Percentiles rank a stretch among this genome's conserved stretches.
phyloP scores from a whole-genome alignment of 495 filamentous ascomycete genomes.

The Podospora comata region DNA sequence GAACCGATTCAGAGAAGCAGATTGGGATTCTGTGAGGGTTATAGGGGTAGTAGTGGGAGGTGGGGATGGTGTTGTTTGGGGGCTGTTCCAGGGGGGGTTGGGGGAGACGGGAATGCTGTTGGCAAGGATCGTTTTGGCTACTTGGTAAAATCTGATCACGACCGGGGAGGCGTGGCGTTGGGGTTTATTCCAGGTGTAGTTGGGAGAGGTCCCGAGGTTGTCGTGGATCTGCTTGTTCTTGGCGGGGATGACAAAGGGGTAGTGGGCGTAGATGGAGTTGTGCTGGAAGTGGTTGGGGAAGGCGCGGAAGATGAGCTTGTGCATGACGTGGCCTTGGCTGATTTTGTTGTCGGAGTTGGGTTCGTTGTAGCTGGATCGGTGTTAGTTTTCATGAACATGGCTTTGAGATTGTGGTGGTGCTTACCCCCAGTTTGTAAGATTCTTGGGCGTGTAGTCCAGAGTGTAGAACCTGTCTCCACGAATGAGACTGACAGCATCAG shows the following conservation, averaged over 20 bases:
- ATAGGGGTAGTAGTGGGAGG: background rate
- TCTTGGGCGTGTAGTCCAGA: constrained; percentile 59
- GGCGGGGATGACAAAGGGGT: constrained; percentile 67
- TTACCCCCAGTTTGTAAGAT: constrained; percentile 74
- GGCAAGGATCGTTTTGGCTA: background rate
- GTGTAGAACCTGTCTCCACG: constrained; percentile 80
- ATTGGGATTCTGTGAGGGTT: too few species aligned
- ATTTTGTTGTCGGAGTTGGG: constrained; percentile 63
- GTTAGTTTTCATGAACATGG: background rate
- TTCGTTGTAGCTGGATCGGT: constrained; percentile 48
- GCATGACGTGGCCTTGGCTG: constrained; percentile 67
- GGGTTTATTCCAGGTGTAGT: background rate
- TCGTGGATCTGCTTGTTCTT: constrained; percentile 69
- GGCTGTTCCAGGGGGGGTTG: background rate
- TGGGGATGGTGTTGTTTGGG: background rate
- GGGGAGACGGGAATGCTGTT: background rate
- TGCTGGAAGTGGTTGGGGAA: constrained; percentile 59
- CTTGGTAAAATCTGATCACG: background rate
- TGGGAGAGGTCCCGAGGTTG: constrained; percentile 50
- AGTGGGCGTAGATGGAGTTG: constrained; percentile 71
- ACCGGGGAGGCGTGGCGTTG: background rate
- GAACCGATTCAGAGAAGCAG: background rate
- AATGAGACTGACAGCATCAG: constrained; percentile 72
- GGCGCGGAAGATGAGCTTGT: constrained; percentile 66
- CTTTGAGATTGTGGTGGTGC: background rate